Percentiles rank a stretch among this genome's conserved stretches.
phyloP scores from a whole-genome alignment of 768 basidiomycete species.

The Sporobolomyces roseus region DNA sequence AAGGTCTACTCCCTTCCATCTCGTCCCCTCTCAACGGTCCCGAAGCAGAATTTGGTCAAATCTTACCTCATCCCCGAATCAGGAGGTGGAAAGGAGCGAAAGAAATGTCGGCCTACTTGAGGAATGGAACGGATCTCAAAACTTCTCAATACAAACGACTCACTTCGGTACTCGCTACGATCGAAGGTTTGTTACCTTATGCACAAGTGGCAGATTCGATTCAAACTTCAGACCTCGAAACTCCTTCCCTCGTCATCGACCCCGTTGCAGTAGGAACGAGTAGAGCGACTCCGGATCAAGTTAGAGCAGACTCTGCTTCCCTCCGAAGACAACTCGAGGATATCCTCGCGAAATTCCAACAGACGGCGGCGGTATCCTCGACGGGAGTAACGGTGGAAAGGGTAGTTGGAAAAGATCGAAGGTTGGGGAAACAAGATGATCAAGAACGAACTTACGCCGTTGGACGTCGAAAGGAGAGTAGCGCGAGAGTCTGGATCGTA shows the following conservation, averaged over 20 bases:
- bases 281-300: conserved; percentile 15
- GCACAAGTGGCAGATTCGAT: conserved; percentile 33
- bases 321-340: conserved; percentile 19
- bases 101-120: conserved; percentile 38
- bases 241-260: conserved; percentile 33
- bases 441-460: conserved; percentile 79
- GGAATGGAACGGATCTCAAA: conserved; percentile 24
- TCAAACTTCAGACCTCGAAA: background rate
- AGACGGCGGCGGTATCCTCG: conserved; percentile 18
- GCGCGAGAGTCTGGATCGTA: conserved; percentile 91
- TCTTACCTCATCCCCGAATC: conserved; percentile 34
- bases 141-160: conserved; percentile 38
- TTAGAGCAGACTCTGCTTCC: conserved; percentile 8
- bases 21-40: conserved; percentile 1
- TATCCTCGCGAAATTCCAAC: conserved; percentile 29
- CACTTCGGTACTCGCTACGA: conserved; percentile 20
- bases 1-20: conserved; percentile 31
- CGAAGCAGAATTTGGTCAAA: conserved; percentile 23
- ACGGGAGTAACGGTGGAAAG: conserved; percentile 34
- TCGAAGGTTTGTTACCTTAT: conserved; percentile 39
- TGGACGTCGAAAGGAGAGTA: conserved; percentile 82
- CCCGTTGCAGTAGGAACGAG: conserved; percentile 33
- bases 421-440: conserved; percentile 63
- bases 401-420: conserved; percentile 55
- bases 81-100: conserved; percentile 28